Percentiles rank a stretch among this genome's conserved stretches.
Evolutionary conservation across 78 protist genomes (phyloP).

Genomic region (Dictyostelium brefeldianum): DNA sequence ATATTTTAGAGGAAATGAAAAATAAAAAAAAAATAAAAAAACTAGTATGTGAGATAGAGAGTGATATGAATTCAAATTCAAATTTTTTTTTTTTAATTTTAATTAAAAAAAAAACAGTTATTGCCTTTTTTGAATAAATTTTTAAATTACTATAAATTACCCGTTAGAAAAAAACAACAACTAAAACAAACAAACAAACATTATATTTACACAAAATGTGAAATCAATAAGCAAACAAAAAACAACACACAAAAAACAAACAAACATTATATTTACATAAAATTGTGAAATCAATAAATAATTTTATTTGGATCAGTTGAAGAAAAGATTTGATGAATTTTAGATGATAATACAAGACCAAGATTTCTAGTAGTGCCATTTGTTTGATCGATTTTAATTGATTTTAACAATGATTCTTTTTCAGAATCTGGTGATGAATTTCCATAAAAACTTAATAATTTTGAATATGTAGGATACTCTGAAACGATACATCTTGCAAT

Average conservation of each 20-base stretch:
- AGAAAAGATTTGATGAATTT: constrained; percentile 18
- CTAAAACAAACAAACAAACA: not conserved
- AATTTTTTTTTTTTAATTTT: too few relatives aligned
- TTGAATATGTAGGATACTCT: not conserved
- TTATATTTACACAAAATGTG: not conserved
- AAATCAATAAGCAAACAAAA: not conserved
- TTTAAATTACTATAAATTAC: too few relatives aligned
- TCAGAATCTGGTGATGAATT: not conserved
- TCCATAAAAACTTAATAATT: not conserved
- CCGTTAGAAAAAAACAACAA: not conserved
- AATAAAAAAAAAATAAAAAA: too few relatives aligned
- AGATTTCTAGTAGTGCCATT: not conserved
- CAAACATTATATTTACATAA: not conserved
- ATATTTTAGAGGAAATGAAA: not conserved
- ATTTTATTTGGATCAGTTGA: constrained; percentile 27
- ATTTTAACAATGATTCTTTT: not conserved
- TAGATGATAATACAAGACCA: constrained; percentile 7
- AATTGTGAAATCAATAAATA: constrained; percentile 2
- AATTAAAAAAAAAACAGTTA: too few relatives aligned
- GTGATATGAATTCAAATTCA: too few relatives aligned
- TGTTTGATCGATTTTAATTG: not conserved
- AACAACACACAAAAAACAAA: not conserved
- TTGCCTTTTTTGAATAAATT: too few relatives aligned
- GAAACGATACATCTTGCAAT: not conserved
- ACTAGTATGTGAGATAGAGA: too few relatives aligned